These are phyloP conservation scores for Clonostachys byssicola DNA, from an alignment of 2,329 filamentous ascomycete genomes.

Conservation along the genomic window DNA sequence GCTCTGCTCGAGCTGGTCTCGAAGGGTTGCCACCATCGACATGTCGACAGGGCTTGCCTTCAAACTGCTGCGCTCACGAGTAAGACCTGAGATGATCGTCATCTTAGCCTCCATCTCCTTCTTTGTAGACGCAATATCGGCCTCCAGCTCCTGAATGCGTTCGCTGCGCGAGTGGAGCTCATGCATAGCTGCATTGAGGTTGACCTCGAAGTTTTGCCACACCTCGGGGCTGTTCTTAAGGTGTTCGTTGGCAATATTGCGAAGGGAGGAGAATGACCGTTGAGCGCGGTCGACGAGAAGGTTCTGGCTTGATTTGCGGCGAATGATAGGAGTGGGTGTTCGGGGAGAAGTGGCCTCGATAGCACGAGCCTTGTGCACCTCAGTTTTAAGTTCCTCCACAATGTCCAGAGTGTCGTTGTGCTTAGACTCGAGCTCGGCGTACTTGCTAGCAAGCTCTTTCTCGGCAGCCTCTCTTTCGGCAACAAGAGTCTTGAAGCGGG, in stretches of 20 bases:
- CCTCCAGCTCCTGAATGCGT: conserved; percentile 84
- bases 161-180: conserved; percentile 85
- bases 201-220: conserved; percentile 89
- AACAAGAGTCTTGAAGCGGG: conserved; percentile 65
- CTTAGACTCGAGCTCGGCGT: conserved; percentile 76
- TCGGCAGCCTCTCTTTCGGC: conserved; percentile 75
- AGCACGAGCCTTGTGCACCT: conserved; percentile 73
- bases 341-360: conserved; percentile 57
- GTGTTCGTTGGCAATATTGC: conserved; percentile 82
- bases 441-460: conserved; percentile 68
- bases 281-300: conserved; percentile 88
- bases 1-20: conserved; percentile 82
- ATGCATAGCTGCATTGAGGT: conserved; percentile 87
- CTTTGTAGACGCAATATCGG: conserved; percentile 75
- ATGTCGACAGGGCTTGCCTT: conserved; percentile 84
- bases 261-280: conserved; percentile 82
- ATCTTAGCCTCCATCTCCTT: conserved; percentile 98
- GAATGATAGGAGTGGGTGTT: conserved; percentile 72
- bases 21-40: conserved; percentile 80
- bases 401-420: conserved; percentile 80
- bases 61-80: conserved; percentile 87
- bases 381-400: conserved; percentile 86
- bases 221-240: conserved; percentile 78
- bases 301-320: conserved; percentile 89
- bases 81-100: conserved; percentile 90